Evolutionary conservation across 176 grass and related monocot species (phyloP), one percentile per base, ranked within the genome.

Genomic region (Triticum urartu): DNA sequence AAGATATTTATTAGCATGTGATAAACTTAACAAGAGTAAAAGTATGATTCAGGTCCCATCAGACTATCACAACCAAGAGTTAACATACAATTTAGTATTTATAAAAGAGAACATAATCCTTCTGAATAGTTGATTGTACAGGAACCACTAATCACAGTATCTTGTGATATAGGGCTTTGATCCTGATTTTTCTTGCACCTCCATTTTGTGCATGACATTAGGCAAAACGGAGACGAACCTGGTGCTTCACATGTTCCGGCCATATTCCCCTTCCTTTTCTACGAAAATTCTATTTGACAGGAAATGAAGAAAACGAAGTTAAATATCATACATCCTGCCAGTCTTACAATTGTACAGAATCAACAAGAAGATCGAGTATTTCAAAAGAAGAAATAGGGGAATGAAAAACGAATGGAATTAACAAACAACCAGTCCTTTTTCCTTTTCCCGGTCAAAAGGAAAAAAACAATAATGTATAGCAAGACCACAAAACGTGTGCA

Each of bases 191-290:
- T 72, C n/a, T 43, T 61, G 8, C 9, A 72, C 21, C 59, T 40
- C 3, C 30, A 70, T 14, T 56, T 60, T 42, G 21, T 61, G 40
- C 35, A 73, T 72, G 56, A 54, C 22, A 12, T 12, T 70, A 58
- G 30, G 50, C 12, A 72, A 71, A 73, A 83, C 20, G 4, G 48
- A 86, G 36, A 43, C 83, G n/a, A 82, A 89, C 79, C 70, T 69
- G 14, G 4, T 63, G 5, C 67, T 14, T 8, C 36, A 86, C 83
- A 39, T 81, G 35, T 68, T 32, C 35, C 4, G 45, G 32, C 54
- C 30, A 2, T 43, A 63, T 73, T 14, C 0, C 17, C 25, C 54
- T 77, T 62, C 62, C 21, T 60, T 61, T 68, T 72, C 21, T n/a
- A 64, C 34, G 6, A n/a, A 48, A 45, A 86, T 76, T 2, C 88